These are phyloP conservation scores for Tylopilus subfusipes DNA, from an alignment of 768 basidiomycete genomes.

Conservation along the genomic window DNA sequence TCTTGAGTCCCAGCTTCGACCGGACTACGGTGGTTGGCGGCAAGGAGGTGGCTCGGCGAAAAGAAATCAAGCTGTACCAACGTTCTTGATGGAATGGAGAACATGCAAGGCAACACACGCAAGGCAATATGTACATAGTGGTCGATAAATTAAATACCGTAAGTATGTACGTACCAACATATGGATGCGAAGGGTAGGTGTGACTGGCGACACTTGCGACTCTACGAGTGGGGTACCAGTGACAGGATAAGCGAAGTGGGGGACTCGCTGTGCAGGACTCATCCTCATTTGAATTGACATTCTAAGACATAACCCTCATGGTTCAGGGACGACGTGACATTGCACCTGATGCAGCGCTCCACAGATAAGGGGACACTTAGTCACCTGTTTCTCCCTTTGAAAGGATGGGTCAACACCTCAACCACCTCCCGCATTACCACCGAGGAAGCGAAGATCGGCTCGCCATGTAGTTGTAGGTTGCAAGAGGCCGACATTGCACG, in stretches of 20 bases:
- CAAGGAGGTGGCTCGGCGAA: conserved; percentile 17
- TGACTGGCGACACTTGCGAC: neutral
- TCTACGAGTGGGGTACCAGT: neutral
- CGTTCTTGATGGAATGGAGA: conserved; percentile 12
- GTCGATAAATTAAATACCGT: neutral
- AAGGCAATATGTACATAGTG: neutral
- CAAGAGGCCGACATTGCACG: neutral
- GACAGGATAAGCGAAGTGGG: neutral
- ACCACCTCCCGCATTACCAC: neutral
- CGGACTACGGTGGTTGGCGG: conserved; percentile 19
- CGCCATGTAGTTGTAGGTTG: neutral
- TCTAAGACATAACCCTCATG: neutral
- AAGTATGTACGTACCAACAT: neutral
- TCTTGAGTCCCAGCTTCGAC: conserved; percentile 43
- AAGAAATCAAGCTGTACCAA: conserved; percentile 17
- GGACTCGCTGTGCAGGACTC: neutral
- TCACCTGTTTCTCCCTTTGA: neutral
- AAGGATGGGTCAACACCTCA: neutral
- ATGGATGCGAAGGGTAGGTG: neutral
- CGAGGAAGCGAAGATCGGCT: neutral
- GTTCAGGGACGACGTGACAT: conserved; percentile 9
- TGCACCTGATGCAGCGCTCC: neutral
- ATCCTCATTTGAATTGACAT: neutral
- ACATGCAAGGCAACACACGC: neutral
- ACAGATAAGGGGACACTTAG: neutral